These are phyloP conservation scores for Apiospora hydei DNA, from an alignment of 2,329 filamentous ascomycete species.

Conservation along the genomic window DNA sequence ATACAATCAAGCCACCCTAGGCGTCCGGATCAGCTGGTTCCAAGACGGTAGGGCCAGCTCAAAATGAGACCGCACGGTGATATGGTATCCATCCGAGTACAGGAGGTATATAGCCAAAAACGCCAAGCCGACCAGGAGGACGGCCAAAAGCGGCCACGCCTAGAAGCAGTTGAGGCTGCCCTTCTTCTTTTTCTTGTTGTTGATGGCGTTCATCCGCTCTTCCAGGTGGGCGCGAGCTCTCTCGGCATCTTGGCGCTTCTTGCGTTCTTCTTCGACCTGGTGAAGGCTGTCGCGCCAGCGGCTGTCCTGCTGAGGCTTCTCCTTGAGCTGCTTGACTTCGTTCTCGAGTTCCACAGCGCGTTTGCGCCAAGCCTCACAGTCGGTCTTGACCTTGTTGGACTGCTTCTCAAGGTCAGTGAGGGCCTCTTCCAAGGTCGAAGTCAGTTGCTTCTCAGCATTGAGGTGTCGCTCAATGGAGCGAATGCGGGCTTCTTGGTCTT, in stretches of 20 bases:
- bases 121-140: conserved; percentile 29
- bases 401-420: conserved; percentile 92
- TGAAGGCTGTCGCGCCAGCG: conserved; percentile 73
- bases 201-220: conserved; percentile 92
- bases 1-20: not conserved
- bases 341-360: conserved; percentile 79
- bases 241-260: conserved; percentile 90
- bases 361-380: conserved; percentile 90
- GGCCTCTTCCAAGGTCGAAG: conserved; percentile 92
- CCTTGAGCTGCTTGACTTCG: conserved; percentile 72
- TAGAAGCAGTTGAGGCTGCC: conserved; percentile 97
- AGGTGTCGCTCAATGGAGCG: conserved; percentile 97
- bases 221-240: conserved; percentile 87
- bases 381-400: conserved; percentile 88
- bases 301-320: conserved; percentile 61
- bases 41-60: conserved; percentile 6
- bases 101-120: conserved; percentile 15
- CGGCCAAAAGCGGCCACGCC: conserved; percentile 39
- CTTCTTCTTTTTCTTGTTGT: conserved; percentile 96
- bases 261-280: conserved; percentile 94
- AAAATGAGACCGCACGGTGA: conserved; percentile 6
- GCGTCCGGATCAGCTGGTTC: not conserved
- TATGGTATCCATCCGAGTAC: conserved; percentile 11
- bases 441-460: conserved; percentile 94
- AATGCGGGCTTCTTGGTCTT: conserved; percentile 95